Evolutionary conservation across 2,329 filamentous ascomycete species (phyloP), one percentile per base, ranked within the genome.

Genomic region (Xylariaceae sp.): DNA sequence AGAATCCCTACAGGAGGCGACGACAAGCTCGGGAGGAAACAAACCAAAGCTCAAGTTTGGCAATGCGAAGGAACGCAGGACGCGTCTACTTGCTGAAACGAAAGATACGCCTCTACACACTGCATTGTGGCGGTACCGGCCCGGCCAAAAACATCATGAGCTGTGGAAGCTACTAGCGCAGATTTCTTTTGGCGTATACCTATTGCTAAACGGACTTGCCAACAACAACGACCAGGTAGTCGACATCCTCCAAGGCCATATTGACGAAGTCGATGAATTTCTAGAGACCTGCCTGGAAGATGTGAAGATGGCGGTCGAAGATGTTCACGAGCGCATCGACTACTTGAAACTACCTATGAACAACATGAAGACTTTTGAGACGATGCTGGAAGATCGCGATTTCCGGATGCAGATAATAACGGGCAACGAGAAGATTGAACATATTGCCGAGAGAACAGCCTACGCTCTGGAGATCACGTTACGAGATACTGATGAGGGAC

Each of bases 261-360:
- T 97, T 55, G 89, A 96, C 65, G 93, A 97, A 69, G 83, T 97
- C 31, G 94, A 97, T 70, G 86, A 88, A 63, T 97, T 96, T 64
- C 75, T 97, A 33, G 90, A 96, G 69, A 84, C 88, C 16, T 88
- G 90, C 1, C 83, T 90, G 41, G 91, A 96, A 62, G 93, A 97
- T 67, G 84, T 97, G 47, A 81, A 88, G 42, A 75, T 91, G 47
- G 90, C 91, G 5, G 81, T 86, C 42, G 77, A 83, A 54, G 94
- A 97, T 67, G 84, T 97, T 57, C 81, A 82, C 50, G 88, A 90
- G 56, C 84, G 93, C 19, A 85, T 95, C 55, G 85, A 88, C 53
- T 88, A 88, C 66, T 75, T 97, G 48, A 88, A 87, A 65, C 73
- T 96, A 39, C 92, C 93, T 2, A 84, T 97, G 72, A 81, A 89